Evolutionary conservation across 2,329 filamentous ascomycete genomes (phyloP).

Genomic region (Thelonectria olida): DNA sequence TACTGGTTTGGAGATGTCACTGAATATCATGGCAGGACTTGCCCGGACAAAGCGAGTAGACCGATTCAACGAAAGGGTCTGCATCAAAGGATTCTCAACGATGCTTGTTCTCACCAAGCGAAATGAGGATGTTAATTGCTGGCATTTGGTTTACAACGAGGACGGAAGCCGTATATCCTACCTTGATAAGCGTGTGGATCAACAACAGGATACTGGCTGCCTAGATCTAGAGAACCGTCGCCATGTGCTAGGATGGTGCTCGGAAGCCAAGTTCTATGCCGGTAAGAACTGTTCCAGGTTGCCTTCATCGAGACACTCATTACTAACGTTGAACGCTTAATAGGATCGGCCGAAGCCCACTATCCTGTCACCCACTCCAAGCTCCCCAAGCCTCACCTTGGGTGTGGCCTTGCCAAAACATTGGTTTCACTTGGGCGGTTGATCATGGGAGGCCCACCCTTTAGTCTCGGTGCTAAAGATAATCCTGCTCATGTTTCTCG

Average conservation of each 20-base stretch:
- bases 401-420: neutral
- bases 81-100: conserved; percentile 26
- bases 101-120: conserved; percentile 12
- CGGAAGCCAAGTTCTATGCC: neutral
- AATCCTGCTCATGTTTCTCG: conserved; percentile 1
- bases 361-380: neutral
- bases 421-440: neutral
- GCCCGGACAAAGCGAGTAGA: conserved; percentile 2
- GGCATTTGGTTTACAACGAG: conserved; percentile 21
- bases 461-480: neutral
- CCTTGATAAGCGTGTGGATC: neutral
- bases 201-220: neutral
- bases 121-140: conserved; percentile 8
- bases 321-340: neutral
- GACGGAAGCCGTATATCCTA: conserved; percentile 18
- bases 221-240: neutral
- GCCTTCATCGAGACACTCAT: neutral
- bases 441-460: neutral
- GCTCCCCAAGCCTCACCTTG: neutral
- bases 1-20: conserved; percentile 17
- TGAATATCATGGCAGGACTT: conserved; percentile 21
- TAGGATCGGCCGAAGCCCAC: neutral
- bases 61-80: conserved; percentile 2
- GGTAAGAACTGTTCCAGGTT: neutral
- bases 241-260: conserved; percentile 21